Evolutionary conservation across 805 yeast species (phyloP).

Genomic region (Metschnikowia lochheadii): DNA sequence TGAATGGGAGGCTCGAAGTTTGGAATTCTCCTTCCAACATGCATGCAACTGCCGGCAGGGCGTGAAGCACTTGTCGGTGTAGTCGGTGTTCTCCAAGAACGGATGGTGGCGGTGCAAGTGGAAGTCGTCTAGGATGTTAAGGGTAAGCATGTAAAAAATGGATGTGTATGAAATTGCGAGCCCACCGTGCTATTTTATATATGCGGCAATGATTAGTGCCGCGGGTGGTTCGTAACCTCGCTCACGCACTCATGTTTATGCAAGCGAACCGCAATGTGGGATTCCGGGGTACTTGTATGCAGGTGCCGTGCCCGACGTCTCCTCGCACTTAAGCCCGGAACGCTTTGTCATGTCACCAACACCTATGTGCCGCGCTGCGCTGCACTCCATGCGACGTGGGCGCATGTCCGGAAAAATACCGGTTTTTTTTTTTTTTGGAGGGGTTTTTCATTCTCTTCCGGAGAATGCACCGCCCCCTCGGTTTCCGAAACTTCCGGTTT

Average conservation of each 20-base stretch:
- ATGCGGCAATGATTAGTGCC: background rate
- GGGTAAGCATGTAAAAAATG: slow-evolving; percentile 3
- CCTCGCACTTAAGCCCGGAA: background rate
- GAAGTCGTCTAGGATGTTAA: slow-evolving; percentile 13
- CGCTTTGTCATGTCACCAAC: background rate
- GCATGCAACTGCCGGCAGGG: slow-evolving; percentile 18
- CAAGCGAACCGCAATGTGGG: background rate
- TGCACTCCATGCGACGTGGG: background rate
- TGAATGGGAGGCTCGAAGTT: slow-evolving; percentile 15
- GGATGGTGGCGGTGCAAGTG: slow-evolving; percentile 6
- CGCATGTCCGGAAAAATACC: background rate
- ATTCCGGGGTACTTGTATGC: background rate
- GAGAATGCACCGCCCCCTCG: no score
- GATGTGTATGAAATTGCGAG: background rate
- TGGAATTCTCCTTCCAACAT: slow-evolving; percentile 26
- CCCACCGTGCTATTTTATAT: background rate
- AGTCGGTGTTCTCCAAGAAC: slow-evolving; percentile 29
- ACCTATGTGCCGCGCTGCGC: background rate
- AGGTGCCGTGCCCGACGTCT: background rate
- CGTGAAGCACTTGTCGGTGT: slow-evolving; percentile 19
- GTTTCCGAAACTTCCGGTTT: no score
- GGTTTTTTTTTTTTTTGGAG: background rate
- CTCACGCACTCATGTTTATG: background rate
- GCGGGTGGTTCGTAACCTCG: background rate
- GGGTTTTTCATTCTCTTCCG: background rate